Evolutionary conservation across 345 rosid species (phyloP).

Genomic region (Schrenkiella parvula): DNA sequence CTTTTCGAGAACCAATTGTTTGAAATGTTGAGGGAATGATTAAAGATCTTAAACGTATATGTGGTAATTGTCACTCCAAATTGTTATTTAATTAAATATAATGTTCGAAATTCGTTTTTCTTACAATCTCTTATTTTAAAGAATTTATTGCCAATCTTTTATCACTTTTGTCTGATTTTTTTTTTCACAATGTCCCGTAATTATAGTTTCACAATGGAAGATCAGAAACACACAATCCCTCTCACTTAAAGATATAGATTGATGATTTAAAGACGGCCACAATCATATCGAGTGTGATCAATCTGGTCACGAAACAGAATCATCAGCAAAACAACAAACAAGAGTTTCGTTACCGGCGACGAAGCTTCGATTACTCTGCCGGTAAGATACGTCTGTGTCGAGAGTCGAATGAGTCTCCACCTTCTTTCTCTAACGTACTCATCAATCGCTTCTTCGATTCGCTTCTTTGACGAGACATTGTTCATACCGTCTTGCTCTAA

Average conservation of each 20-base stretch:
- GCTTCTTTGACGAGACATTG: not conserved
- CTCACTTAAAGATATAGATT: not conserved
- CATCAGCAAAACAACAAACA: constrained; percentile 11
- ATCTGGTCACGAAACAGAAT: constrained; percentile 33
- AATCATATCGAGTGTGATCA: constrained; percentile 39
- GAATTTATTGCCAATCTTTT: too few species aligned
- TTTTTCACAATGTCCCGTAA: too few species aligned
- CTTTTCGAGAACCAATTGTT: too few species aligned
- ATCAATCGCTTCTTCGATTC: constrained; percentile 33
- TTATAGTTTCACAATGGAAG: too few species aligned
- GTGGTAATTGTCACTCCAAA: too few species aligned
- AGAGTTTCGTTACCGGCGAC: constrained; percentile 12
- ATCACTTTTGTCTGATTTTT: too few species aligned
- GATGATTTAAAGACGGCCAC: constrained; percentile 29
- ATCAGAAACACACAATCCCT: not conserved
- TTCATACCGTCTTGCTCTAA: constrained; percentile 12
- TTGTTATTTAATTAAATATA: too few species aligned
- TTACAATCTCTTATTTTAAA: too few species aligned
- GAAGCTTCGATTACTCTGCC: constrained; percentile 31
- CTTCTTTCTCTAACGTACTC: constrained; percentile 41
- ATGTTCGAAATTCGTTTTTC: too few species aligned
- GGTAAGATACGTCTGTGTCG: constrained; percentile 41
- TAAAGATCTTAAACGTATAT: too few species aligned
- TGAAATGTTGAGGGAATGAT: too few species aligned
- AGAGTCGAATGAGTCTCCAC: constrained; percentile 40